phyloP scores from a whole-genome alignment of 1,139 yeast genomes.

The Kodamaea sp. region DNA sequence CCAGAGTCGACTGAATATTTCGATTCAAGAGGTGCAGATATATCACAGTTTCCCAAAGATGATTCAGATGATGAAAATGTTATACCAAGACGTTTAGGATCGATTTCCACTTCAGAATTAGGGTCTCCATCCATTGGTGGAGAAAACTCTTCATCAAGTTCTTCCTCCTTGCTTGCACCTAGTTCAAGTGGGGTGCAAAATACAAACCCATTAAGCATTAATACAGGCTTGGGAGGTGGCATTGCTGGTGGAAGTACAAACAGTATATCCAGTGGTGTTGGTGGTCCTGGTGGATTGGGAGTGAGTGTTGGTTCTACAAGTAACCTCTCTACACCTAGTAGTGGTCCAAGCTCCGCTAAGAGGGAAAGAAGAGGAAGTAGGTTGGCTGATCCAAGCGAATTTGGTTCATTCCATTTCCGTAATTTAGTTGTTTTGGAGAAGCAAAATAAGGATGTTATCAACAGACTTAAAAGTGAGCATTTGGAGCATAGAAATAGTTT shows the following conservation, averaged over 20 bases:
- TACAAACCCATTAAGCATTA: too few relatives aligned
- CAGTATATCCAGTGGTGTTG: background rate
- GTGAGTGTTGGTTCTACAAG: constrained; percentile 1
- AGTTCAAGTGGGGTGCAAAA: constrained; percentile 3
- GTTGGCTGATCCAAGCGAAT: constrained; percentile 72
- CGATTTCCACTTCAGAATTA: constrained; percentile 15
- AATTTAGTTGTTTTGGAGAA: constrained; percentile 87
- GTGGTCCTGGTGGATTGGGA: constrained; percentile 6
- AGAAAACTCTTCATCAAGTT: constrained; percentile 7
- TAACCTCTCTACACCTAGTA: constrained; percentile 9
- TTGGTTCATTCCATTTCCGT: constrained; percentile 90
- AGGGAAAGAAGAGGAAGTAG: constrained; percentile 66
- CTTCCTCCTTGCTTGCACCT: constrained; percentile 13
- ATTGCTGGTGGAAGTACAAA: too few relatives aligned
- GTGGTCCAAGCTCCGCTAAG: constrained; percentile 28
- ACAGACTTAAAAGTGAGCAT: constrained; percentile 80
- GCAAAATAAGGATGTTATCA: constrained; percentile 90
- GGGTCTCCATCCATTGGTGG: constrained; percentile 19
- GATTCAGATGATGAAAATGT: constrained; percentile 33
- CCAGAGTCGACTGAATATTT: constrained; percentile 92
- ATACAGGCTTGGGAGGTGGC: too few relatives aligned
- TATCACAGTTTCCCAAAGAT: constrained; percentile 59
- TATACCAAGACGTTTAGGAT: constrained; percentile 4
- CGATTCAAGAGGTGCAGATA: constrained; percentile 83
- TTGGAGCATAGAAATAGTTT: constrained; percentile 49